Evolutionary conservation across 306 rosid genomes (phyloP).

Genomic region (Rosa rugosa): DNA sequence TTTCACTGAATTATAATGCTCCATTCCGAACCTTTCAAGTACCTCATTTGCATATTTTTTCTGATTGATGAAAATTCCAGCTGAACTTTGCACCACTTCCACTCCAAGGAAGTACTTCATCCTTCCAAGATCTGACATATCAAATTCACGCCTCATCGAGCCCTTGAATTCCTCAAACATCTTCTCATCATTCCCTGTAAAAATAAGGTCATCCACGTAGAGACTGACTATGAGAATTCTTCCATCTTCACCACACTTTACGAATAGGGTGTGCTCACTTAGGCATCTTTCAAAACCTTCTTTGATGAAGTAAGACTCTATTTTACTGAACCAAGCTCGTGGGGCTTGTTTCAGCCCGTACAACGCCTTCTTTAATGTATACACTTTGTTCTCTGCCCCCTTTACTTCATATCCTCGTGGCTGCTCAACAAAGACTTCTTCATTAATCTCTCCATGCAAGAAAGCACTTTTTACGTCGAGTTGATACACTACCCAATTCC

Average conservation of each 20-base stretch:
- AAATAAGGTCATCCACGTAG: too few species aligned
- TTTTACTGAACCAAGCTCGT: too few species aligned
- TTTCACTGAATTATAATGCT: too few species aligned
- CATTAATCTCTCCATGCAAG: not conserved
- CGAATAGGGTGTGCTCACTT: too few species aligned
- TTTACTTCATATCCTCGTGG: not conserved
- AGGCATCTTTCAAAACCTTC: too few species aligned
- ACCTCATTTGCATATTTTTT: too few species aligned
- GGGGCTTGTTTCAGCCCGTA: not conserved
- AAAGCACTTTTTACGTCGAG: not conserved
- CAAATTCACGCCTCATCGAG: not conserved
- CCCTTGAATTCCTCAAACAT: not conserved
- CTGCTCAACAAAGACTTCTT: not conserved
- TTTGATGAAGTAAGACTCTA: too few species aligned
- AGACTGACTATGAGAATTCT: too few species aligned
- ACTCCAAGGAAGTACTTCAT: not conserved
- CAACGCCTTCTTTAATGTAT: not conserved
- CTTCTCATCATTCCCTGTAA: not conserved
- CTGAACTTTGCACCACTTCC: not conserved
- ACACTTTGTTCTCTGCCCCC: not conserved
- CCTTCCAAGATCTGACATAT: not conserved
- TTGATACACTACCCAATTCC: not conserved
- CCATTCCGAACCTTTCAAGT: too few species aligned
- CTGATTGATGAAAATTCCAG: too few species aligned
- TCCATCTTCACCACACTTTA: too few species aligned